phyloP scores from a whole-genome alignment of 2,329 filamentous ascomycete species.

The Penicillium freii region DNA sequence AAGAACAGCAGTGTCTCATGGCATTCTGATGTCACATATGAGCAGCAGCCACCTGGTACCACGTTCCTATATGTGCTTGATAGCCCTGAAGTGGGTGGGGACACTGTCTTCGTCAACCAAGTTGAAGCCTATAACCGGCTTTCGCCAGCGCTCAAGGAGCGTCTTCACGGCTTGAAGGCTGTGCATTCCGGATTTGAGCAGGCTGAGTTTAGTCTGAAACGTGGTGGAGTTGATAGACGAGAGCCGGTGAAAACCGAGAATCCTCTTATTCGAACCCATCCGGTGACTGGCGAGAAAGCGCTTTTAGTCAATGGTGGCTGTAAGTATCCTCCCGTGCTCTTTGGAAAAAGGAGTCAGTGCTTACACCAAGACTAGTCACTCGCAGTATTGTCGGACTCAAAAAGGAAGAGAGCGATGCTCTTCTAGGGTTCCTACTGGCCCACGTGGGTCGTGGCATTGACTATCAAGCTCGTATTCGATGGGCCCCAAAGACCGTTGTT shows the following conservation, averaged over 20 bases:
- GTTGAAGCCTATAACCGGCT: constrained; percentile 77
- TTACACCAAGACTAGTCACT: constrained; percentile 33
- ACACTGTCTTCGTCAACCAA: constrained; percentile 76
- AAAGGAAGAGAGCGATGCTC: constrained; percentile 42
- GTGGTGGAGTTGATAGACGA: constrained; percentile 67
- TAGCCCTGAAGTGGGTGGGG: constrained; percentile 71
- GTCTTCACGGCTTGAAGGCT: constrained; percentile 74
- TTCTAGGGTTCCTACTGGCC: constrained; percentile 31
- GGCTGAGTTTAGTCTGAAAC: constrained; percentile 61
- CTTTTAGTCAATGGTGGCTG: constrained; percentile 40
- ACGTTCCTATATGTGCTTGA: constrained; percentile 85
- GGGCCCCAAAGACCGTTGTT: constrained; percentile 28
- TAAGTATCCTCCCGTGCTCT: constrained; percentile 3
- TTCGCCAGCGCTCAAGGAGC: constrained; percentile 70
- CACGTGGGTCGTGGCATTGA: constrained; percentile 25
- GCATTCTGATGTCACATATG: constrained; percentile 85
- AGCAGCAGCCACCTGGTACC: constrained; percentile 81
- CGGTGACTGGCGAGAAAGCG: constrained; percentile 34
- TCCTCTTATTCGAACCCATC: constrained; percentile 59
- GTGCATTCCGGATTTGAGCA: constrained; percentile 79
- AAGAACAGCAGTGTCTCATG: constrained; percentile 76
- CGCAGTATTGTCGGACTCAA: constrained; percentile 45
- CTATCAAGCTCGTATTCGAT: constrained; percentile 27
- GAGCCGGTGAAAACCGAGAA: constrained; percentile 72
- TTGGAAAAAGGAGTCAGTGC: background rate